Conservation (phyloP, 2,329 filamentous ascomycete genomes). For the Talaromyces sp. region DNA sequence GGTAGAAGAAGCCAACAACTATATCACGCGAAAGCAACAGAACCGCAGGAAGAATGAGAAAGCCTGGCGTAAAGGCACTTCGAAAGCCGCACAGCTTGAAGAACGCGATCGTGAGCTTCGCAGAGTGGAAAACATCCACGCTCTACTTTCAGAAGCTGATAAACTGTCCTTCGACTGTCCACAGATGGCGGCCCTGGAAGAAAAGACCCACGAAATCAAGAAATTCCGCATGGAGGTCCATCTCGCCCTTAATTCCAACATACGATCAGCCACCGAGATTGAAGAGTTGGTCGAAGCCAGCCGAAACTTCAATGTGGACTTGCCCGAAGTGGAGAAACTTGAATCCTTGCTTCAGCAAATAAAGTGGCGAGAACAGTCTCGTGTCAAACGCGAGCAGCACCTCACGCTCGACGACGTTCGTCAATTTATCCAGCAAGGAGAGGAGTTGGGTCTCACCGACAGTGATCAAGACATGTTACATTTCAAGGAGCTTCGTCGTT, state of each 20-base stretch:
- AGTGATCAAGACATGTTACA: slow-evolving; percentile 74
- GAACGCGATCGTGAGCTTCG: slow-evolving; percentile 78
- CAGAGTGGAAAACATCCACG: slow-evolving; percentile 81
- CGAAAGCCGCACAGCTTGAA: slow-evolving; percentile 73
- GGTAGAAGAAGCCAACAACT: slow-evolving; percentile 94
- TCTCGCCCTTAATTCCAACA: slow-evolving; percentile 60
- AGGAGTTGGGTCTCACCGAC: slow-evolving; percentile 69
- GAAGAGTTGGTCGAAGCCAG: slow-evolving; percentile 89
- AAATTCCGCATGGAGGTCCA: slow-evolving; percentile 75
- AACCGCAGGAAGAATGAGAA: slow-evolving; percentile 94
- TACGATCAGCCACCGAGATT: slow-evolving; percentile 65
- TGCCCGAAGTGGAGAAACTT: slow-evolving; percentile 78
- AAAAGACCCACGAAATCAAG: slow-evolving; percentile 78
- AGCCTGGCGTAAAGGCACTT: slow-evolving; percentile 66
- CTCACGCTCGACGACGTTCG: slow-evolving; percentile 73
- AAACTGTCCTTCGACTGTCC: slow-evolving; percentile 88
- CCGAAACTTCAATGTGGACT: slow-evolving; percentile 82
- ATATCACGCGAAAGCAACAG: slow-evolving; percentile 95
- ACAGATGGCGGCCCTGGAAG: slow-evolving; percentile 78
- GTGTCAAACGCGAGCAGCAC: slow-evolving; percentile 59
- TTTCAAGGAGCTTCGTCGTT: slow-evolving; percentile 68
- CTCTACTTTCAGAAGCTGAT: slow-evolving; percentile 76
- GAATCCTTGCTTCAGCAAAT: slow-evolving; percentile 76
- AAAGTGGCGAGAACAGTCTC: slow-evolving; percentile 80
- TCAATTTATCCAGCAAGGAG: slow-evolving; percentile 71